Conservation (phyloP, 2,329 filamentous ascomycete species). For the Chaetomium olivaceum region DNA sequence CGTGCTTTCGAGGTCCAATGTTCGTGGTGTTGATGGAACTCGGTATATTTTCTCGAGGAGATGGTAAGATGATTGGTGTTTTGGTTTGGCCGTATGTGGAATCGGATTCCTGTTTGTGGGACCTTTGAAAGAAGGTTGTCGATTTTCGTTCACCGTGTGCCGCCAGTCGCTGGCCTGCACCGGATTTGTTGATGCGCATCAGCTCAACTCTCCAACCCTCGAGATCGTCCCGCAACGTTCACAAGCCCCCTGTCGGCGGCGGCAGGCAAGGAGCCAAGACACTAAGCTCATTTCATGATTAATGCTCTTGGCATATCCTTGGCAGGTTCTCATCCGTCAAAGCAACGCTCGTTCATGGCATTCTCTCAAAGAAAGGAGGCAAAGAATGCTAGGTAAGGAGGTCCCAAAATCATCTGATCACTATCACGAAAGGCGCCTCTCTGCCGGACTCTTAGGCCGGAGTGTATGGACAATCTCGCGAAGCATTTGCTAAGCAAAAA, state of each 20-base stretch:
- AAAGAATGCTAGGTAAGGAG: not conserved
- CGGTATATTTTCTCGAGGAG: not conserved
- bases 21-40: not conserved
- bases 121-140: not conserved
- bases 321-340: not conserved
- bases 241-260: conserved; percentile 14
- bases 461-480: too few relatives aligned
- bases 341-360: not conserved
- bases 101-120: conserved; percentile 7
- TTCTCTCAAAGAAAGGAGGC: not conserved
- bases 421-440: not conserved
- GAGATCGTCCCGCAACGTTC: conserved; percentile 19
- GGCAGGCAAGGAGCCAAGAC: conserved; percentile 13
- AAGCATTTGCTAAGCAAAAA: not conserved
- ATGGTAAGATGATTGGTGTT: not conserved
- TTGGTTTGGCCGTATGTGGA: not conserved
- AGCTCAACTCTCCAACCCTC: conserved; percentile 15
- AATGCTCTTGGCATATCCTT: not conserved
- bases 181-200: conserved; percentile 21
- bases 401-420: not conserved
- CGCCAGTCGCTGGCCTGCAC: conserved; percentile 7
- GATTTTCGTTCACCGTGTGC: not conserved
- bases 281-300: conserved; percentile 2
- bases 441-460: not conserved
- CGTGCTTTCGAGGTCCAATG: not conserved